These are phyloP conservation scores for Emergomyces orientalis DNA, from an alignment of 2,329 filamentous ascomycete species.

Conservation along the genomic window DNA sequence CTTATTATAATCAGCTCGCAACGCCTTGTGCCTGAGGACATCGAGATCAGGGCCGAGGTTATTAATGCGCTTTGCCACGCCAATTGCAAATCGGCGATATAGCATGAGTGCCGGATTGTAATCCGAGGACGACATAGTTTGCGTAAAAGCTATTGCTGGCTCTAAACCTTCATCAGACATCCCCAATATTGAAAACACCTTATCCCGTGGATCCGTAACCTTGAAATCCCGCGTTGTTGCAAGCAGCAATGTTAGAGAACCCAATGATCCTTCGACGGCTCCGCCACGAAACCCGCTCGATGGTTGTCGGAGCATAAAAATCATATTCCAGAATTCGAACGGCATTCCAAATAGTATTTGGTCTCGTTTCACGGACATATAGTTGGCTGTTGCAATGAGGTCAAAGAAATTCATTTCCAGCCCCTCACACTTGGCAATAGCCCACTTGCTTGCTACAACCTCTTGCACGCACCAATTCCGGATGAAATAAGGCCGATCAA, in stretches of 20 bases:
- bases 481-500: constrained; percentile 8
- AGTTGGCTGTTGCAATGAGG: not conserved
- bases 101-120: not conserved
- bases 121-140: constrained; percentile 5
- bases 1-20: constrained; percentile 4
- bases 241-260: constrained; percentile 1
- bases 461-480: constrained; percentile 11
- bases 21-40: constrained; percentile 3
- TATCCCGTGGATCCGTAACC: constrained; percentile 9
- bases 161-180: constrained; percentile 9
- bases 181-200: constrained; percentile 9
- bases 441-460: constrained; percentile 16
- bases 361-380: not conserved
- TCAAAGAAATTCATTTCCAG: constrained; percentile 11
- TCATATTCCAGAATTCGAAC: constrained; percentile 6
- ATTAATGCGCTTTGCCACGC: constrained; percentile 5
- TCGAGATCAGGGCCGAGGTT: constrained; percentile 3
- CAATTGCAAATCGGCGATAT: constrained; percentile 1
- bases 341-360: constrained; percentile 2
- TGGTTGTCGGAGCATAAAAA: not conserved
- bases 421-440: constrained; percentile 8
- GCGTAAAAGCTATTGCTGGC: not conserved
- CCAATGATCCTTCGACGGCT: constrained; percentile 6
- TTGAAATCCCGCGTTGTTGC: constrained; percentile 8
- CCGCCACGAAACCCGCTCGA: not conserved